Evolutionary conservation across 2,329 filamentous ascomycete genomes (phyloP).

Genomic region (Sclerotinia borealis): DNA sequence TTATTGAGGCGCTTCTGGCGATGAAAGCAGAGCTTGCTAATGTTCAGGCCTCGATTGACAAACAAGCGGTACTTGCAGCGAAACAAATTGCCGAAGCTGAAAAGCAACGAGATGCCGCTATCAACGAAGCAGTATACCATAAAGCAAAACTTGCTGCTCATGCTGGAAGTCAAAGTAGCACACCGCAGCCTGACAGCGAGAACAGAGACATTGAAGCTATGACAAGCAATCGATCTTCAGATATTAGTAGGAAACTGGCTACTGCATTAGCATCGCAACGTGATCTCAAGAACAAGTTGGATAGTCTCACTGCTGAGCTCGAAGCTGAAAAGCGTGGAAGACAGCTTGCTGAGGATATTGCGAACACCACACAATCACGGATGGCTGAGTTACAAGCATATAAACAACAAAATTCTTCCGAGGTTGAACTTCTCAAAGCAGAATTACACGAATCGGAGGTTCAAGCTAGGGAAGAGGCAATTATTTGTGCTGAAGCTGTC

Average conservation of each 20-base stretch:
- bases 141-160: constrained; percentile 88
- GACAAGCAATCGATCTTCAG: constrained; percentile 58
- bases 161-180: constrained; percentile 57
- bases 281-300: constrained; percentile 72
- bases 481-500: constrained; percentile 70
- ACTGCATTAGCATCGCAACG: constrained; percentile 69
- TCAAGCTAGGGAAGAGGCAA: constrained; percentile 71
- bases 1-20: constrained; percentile 85
- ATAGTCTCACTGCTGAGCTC: constrained; percentile 62
- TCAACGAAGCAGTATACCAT: constrained; percentile 90
- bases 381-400: constrained; percentile 78
- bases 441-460: constrained; percentile 78
- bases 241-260: constrained; percentile 80
- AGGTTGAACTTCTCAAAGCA: constrained; percentile 77
- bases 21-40: constrained; percentile 88
- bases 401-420: constrained; percentile 74
- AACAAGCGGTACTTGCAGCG: constrained; percentile 78
- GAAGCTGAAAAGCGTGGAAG: constrained; percentile 76
- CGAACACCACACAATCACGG: constrained; percentile 73
- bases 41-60: constrained; percentile 83
- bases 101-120: constrained; percentile 87
- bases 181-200: constrained; percentile 53
- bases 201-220: constrained; percentile 52
- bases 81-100: constrained; percentile 91
- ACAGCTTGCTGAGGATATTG: constrained; percentile 81